Evolutionary conservation across 2,329 filamentous ascomycete species (phyloP).

Genomic region (Botryotinia narcissicola): DNA sequence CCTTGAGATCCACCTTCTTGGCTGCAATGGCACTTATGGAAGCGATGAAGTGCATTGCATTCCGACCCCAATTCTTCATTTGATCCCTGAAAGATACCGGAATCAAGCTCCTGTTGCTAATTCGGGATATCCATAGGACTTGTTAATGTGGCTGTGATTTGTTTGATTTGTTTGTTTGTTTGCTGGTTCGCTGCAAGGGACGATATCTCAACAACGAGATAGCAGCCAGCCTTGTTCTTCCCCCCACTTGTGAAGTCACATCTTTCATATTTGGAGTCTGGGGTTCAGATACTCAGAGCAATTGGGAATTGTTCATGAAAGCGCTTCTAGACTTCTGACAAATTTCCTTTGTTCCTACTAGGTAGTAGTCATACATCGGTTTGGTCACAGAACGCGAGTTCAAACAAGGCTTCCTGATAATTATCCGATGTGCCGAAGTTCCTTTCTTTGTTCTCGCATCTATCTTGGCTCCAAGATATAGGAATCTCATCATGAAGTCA

Average conservation of each 20-base stretch:
- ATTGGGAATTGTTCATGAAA: neutral
- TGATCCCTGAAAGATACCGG: neutral
- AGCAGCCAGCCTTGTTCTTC: neutral
- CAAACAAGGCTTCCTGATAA: neutral
- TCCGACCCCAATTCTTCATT: neutral
- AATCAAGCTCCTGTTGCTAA: neutral
- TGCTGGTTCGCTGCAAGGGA: neutral
- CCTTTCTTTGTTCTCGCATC: neutral
- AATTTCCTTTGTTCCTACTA: neutral
- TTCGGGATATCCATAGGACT: neutral
- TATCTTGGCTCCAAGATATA: neutral
- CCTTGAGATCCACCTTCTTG: neutral
- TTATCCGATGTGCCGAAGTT: neutral
- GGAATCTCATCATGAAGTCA: neutral
- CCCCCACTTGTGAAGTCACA: slow-evolving; percentile 4
- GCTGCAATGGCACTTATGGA: neutral
- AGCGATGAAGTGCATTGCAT: neutral
- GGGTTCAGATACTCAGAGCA: neutral
- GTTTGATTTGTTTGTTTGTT: neutral
- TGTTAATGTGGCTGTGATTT: neutral
- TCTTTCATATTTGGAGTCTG: neutral
- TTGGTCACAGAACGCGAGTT: too few relatives aligned
- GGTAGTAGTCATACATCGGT: neutral
- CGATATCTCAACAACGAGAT: neutral
- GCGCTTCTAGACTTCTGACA: neutral